Evolutionary conservation across 352 stramenopile species (phyloP), one percentile per base, ranked within the genome.

Genomic region (Globisporangium recalcitrans): DNA sequence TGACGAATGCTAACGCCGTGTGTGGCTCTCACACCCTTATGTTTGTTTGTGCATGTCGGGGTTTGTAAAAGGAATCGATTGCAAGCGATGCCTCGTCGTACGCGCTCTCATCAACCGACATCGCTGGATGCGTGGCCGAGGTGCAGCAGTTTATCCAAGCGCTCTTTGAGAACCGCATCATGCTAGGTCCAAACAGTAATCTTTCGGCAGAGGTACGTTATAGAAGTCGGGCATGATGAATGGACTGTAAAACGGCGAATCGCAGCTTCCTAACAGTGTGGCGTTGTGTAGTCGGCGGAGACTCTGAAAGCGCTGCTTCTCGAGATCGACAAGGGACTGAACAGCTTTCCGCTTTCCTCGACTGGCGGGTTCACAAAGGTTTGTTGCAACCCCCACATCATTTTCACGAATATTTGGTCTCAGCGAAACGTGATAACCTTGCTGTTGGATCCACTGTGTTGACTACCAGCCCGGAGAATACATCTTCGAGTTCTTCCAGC

Each of bases 51-150:
- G 19, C 32, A 13, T 31, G 2, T 49, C 19, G 24, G 19, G 49
- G 13, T 61, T 8, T 31, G 29, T 14, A 26, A 13, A 24, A 90
- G 85, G 88, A 97, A 69, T 94, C 85, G 4, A 82, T 97, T 31
- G 91, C 86, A 0, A 97, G 89, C 38, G 97, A 99, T 10, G 94
- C 93, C 11, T 92, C 97, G 13, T 99, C 96, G 7, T 99, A 99
- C 70, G 89, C 98, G 27, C 71, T 99, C 3, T 97, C 85, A 1
- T 97, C 88, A 21, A 85, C 77, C 7, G 93, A 99, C 64, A 91
- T 99, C 52, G 83, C 84, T n/a, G 91, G 87, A 26, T 98, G 93
- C 38, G 91, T 99, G 19, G 66, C 75, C 6, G 97, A 99, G 77
- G 84, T 99, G 27, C 74, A 97, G 42, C 81, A 90, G 51, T 95